These are phyloP conservation scores for Aspergillus flavus DNA, from an alignment of 2,329 filamentous ascomycete species.

Conservation along the genomic window DNA sequence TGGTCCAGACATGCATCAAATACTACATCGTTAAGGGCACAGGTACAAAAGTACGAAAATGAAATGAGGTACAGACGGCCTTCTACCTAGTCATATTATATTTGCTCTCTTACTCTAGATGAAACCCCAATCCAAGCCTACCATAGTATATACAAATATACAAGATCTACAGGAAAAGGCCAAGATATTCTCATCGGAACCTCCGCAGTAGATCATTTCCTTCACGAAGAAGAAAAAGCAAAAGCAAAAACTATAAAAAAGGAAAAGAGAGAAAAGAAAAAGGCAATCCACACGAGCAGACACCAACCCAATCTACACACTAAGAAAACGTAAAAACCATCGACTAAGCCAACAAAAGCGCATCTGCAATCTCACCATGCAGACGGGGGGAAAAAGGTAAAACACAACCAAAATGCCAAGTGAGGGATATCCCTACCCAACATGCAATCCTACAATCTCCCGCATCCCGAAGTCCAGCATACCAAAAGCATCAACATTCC, in stretches of 20 bases:
- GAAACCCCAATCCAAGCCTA: neutral
- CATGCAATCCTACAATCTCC: neutral
- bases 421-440: neutral
- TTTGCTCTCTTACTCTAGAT: neutral
- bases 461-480: neutral
- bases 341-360: neutral
- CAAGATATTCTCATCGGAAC: neutral
- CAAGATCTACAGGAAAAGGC: neutral
- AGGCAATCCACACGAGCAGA: neutral
- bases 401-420: neutral
- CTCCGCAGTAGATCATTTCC: neutral
- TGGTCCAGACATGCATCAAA: neutral
- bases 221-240: neutral
- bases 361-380: neutral
- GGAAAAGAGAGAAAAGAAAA: neutral
- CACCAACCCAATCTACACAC: neutral
- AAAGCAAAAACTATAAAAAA: too few relatives aligned
- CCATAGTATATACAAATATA: neutral
- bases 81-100: neutral
- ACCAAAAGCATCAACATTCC: neutral
- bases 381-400: neutral
- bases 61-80: neutral
- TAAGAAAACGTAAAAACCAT: neutral
- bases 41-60: neutral
- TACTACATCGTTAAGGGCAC: neutral